These are phyloP conservation scores for Lachancea cidri DNA, from an alignment of 805 yeast genomes.

Conservation along the genomic window DNA sequence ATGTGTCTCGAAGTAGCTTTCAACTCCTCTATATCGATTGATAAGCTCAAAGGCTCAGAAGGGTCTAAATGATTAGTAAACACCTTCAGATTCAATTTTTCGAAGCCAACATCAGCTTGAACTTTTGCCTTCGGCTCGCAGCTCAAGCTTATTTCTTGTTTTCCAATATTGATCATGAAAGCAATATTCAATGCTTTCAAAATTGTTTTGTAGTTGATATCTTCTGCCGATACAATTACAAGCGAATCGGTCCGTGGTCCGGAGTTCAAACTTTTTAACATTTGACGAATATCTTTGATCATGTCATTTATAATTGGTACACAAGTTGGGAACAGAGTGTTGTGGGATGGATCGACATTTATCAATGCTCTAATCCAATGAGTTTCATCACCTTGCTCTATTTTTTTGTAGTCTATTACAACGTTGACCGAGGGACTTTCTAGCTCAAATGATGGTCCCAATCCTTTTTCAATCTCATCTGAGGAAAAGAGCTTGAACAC, in stretches of 20 bases:
- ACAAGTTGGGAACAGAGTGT: slow-evolving; percentile 64
- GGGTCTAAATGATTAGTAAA: slow-evolving; percentile 44
- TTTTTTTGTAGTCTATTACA: slow-evolving; percentile 44
- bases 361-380: slow-evolving; percentile 28
- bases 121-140: slow-evolving; percentile 95
- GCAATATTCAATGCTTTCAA: slow-evolving; percentile 56
- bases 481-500: slow-evolving; percentile 39
- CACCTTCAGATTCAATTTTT: slow-evolving; percentile 56
- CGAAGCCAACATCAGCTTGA: slow-evolving; percentile 74
- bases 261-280: slow-evolving; percentile 36
- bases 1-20: slow-evolving; percentile 80
- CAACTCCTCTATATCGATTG: slow-evolving; percentile 49
- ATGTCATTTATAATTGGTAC: slow-evolving; percentile 72
- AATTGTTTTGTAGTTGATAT: slow-evolving; percentile 35
- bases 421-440: slow-evolving; percentile 73
- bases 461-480: slow-evolving; percentile 37
- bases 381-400: slow-evolving; percentile 12
- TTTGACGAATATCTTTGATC: slow-evolving; percentile 41
- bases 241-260: slow-evolving; percentile 7
- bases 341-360: slow-evolving; percentile 51
- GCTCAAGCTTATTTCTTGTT: slow-evolving; percentile 71
- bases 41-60: slow-evolving; percentile 39
- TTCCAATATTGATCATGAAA: slow-evolving; percentile 58
- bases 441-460: slow-evolving; percentile 49
- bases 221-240: slow-evolving; percentile 8